Evolutionary conservation across 129 eudicot genomes (phyloP).

Genomic region (Saposhnikovia divaricata): DNA sequence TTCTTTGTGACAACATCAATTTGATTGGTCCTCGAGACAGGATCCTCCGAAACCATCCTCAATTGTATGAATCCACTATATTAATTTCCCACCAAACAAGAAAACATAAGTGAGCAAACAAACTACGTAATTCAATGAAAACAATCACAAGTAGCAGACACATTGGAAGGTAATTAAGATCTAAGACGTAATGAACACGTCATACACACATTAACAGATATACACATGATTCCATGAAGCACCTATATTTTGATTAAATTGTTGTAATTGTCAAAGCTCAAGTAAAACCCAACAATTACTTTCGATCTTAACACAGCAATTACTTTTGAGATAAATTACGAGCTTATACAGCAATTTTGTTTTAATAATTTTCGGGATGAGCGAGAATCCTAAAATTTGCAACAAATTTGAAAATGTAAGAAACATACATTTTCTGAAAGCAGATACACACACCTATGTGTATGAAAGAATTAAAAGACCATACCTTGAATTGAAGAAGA

Average conservation of each 20-base stretch:
- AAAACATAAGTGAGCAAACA: background rate
- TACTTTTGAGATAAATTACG: too few relatives aligned
- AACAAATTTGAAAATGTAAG: too few relatives aligned
- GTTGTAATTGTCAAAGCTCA: too few relatives aligned
- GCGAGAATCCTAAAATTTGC: too few relatives aligned
- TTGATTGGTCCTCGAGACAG: background rate
- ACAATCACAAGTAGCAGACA: background rate
- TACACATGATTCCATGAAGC: background rate
- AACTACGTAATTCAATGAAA: background rate
- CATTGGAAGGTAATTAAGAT: background rate
- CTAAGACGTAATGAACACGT: background rate
- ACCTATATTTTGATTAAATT: background rate
- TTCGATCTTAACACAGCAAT: too few relatives aligned
- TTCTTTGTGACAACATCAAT: background rate
- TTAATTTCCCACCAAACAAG: background rate
- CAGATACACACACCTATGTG: background rate
- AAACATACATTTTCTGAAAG: background rate
- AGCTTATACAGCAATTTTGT: too few relatives aligned
- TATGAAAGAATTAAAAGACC: too few relatives aligned
- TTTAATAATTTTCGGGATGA: too few relatives aligned
- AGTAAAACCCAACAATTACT: too few relatives aligned
- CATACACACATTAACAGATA: too few relatives aligned
- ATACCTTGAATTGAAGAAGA: conserved; percentile 7
- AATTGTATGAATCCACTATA: background rate
- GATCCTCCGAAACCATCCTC: conserved; percentile 11